Evolutionary conservation across 352 stramenopile genomes (phyloP).

Genomic region (Phytophthora pisi): DNA sequence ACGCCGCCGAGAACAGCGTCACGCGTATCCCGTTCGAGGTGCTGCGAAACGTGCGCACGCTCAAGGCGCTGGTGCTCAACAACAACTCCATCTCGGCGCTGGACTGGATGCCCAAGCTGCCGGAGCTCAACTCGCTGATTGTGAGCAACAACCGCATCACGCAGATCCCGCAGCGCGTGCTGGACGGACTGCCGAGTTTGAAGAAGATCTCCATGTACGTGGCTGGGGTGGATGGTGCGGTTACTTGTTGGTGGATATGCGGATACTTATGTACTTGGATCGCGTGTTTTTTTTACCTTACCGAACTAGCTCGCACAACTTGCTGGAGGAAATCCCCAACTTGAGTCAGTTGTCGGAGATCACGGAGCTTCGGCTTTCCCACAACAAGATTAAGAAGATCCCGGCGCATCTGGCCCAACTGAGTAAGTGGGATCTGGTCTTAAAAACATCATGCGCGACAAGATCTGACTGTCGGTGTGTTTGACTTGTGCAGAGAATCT

Average conservation of each 20-base stretch:
- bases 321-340: constrained; percentile 75
- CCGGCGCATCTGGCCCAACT: constrained; percentile 64
- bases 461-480: constrained; percentile 8
- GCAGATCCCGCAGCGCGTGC: constrained; percentile 58
- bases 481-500: constrained; percentile 56
- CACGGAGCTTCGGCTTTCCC: constrained; percentile 80
- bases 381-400: constrained; percentile 82
- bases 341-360: constrained; percentile 66
- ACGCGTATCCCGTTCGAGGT: constrained; percentile 74
- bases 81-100: constrained; percentile 84
- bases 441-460: not conserved
- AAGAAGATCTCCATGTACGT: constrained; percentile 88
- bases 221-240: not conserved
- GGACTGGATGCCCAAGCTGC: constrained; percentile 83
- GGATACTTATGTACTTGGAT: not conserved
- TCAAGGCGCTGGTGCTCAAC: constrained; percentile 87
- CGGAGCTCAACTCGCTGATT: constrained; percentile 86
- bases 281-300: too few relatives aligned
- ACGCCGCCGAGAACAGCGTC: constrained; percentile 76
- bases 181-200: constrained; percentile 73
- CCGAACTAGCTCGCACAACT: constrained; percentile 68
- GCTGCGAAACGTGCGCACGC: constrained; percentile 63
- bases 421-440: constrained; percentile 36
- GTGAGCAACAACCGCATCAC: constrained; percentile 86
- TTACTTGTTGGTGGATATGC: not conserved